Evolutionary conservation across 441 rosid species (phyloP).

Genomic region (Eutrema salsugineum): DNA sequence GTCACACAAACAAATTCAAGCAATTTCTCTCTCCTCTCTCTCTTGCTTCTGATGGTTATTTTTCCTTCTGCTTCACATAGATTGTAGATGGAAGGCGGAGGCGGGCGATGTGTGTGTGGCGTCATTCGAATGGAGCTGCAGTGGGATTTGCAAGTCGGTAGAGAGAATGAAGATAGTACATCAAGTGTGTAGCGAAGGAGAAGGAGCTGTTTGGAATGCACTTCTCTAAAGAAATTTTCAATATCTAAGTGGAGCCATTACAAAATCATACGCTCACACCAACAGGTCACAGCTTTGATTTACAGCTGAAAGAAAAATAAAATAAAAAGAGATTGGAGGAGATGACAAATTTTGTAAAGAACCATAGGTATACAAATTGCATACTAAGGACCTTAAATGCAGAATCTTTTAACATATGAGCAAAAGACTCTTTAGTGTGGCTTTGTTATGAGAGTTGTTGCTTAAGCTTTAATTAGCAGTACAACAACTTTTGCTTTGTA

Average conservation of each 20-base stretch:
- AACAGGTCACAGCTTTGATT: not conserved
- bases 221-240: constrained; percentile 30
- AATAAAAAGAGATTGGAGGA: not conserved
- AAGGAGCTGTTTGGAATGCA: constrained; percentile 80
- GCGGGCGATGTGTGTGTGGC: constrained; percentile 88
- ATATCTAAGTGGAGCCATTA: not conserved
- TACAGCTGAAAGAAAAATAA: not conserved
- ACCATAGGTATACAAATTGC: constrained; percentile 13
- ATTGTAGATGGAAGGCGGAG: constrained; percentile 98
- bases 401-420: not conserved
- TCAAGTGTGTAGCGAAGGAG: constrained; percentile 85
- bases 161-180: constrained; percentile 84
- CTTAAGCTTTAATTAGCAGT: not conserved
- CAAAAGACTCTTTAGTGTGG: not conserved
- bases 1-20: constrained; percentile 1
- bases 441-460: not conserved
- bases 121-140: constrained; percentile 97
- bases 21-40: not conserved
- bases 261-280: not conserved
- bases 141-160: constrained; percentile 94
- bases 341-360: constrained; percentile 19
- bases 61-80: constrained; percentile 34
- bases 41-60: not conserved
- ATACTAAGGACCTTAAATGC: not conserved
- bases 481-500: not conserved